Evolutionary conservation across 768 basidiomycete species (phyloP), one percentile per base, ranked within the genome.

Genomic region (Amanita inopinata): DNA sequence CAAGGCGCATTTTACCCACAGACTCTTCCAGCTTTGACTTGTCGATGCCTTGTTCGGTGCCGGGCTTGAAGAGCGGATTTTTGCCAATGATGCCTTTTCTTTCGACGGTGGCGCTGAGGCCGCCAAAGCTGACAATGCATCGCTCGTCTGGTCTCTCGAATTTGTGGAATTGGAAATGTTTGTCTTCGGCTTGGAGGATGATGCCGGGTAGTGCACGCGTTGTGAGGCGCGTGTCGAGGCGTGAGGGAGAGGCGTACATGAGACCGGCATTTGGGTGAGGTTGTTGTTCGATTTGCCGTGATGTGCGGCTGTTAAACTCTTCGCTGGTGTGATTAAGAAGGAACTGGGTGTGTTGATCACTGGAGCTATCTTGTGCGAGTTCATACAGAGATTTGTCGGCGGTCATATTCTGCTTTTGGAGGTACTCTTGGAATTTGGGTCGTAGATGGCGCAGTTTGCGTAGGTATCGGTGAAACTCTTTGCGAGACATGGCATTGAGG

Each of bases 181-280:
- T 42, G 24, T 42, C 38, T 14, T 32, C 35, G 39, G 43, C 38
- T 27, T 73, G 63, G 27, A 78, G 65, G 49, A 80, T 46, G 44
- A 84, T 69, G 38, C 82, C 87, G 5, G 76, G 74, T 50, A 74
- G 67, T 12, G 75, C 61, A 46, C 63, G 66, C 5, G 67, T 66
- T 54, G 63, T 67, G 55, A 79, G 62, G 39, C 62, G 60, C 0
- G 70, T 66, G 40, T 85, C 80, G 36, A 88, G 60, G 4, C 47
- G 40, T 4, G 80, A 66, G 25, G 71, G 66, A 30, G 65, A 62
- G 2, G 74, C 58, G 57, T 89, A 90, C 33, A 64, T 61, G 31
- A 88, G 66, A 2, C 74, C 87, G 28, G 69, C 84, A 27, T 60
- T 66, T 19, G 61, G 67, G 50, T 89, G 87, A 0, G 83, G 83